Evolutionary conservation across 2,329 filamentous ascomycete species (phyloP).

Genomic region (Cercospora berteroae): DNA sequence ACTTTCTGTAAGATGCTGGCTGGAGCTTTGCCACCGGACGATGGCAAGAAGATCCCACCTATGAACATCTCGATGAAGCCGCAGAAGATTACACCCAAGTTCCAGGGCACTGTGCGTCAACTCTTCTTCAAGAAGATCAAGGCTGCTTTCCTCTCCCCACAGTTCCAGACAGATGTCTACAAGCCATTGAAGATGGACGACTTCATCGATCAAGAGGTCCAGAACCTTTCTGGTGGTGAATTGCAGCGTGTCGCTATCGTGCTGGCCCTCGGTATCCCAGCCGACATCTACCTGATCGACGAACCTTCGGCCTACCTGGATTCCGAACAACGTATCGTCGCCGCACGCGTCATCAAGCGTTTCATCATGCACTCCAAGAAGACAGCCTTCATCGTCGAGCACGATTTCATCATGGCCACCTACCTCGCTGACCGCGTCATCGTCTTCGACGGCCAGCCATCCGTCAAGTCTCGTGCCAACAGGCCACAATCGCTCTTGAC

Average conservation of each 20-base stretch:
- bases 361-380: conserved; percentile 99
- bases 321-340: conserved; percentile 98
- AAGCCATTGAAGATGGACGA: conserved; percentile 99
- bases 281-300: conserved; percentile 97
- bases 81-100: conserved; percentile 98
- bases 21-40: conserved; percentile 88
- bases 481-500: conserved; percentile 86
- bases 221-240: conserved; percentile 98
- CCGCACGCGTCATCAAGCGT: conserved; percentile 95
- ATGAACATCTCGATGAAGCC: conserved; percentile 99
- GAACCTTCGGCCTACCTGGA: conserved; percentile 97
- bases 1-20: conserved; percentile 97
- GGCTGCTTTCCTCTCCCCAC: conserved; percentile 88
- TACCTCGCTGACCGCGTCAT: conserved; percentile 91
- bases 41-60: conserved; percentile 71
- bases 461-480: conserved; percentile 83
- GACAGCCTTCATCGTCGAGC: conserved; percentile 98
- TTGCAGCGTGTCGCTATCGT: conserved; percentile 98
- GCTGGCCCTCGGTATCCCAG: conserved; percentile 88
- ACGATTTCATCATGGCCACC: conserved; percentile 98
- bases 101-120: conserved; percentile 92
- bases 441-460: conserved; percentile 93
- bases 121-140: conserved; percentile 99
- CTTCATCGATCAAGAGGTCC: conserved; percentile 99
- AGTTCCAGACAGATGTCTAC: conserved; percentile 99